Conservation (phyloP, 164 flowering plant genomes). For the Stephania japonica region DNA sequence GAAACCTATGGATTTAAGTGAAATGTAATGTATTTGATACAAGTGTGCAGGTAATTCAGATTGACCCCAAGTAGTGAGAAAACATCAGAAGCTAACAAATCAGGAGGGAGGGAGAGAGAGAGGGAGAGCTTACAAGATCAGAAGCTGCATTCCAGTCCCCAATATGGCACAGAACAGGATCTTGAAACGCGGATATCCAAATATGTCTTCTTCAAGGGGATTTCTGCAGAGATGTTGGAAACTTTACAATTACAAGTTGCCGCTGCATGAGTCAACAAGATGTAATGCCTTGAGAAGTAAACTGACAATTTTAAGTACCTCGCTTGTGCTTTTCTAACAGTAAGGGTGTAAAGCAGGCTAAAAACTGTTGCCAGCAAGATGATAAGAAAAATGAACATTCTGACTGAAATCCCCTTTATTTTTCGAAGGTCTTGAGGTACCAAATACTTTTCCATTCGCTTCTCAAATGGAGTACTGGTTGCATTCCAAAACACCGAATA, state of each 20-base stretch:
- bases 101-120: not conserved
- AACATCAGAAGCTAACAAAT: no score
- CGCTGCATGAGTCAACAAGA: not conserved
- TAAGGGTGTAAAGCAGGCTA: slow-evolving; percentile 39
- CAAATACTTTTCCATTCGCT: slow-evolving; percentile 58
- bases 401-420: slow-evolving; percentile 69
- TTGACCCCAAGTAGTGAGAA: no score
- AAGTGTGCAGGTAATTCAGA: no score
- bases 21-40: not conserved
- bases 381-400: slow-evolving; percentile 47
- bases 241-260: not conserved
- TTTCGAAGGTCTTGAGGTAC: slow-evolving; percentile 34
- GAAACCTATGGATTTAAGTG: not conserved
- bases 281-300: not conserved
- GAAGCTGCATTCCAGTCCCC: slow-evolving; percentile 67
- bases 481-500: slow-evolving; percentile 65
- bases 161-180: slow-evolving; percentile 61
- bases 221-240: slow-evolving; percentile 41
- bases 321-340: slow-evolving; percentile 55
- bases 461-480: slow-evolving; percentile 37
- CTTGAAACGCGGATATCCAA: slow-evolving; percentile 47
- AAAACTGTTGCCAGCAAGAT: slow-evolving; percentile 55
- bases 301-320: slow-evolving; percentile 14
- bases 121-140: slow-evolving; percentile 45
- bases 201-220: slow-evolving; percentile 59